Percentiles rank a stretch among this genome's conserved stretches.
phyloP scores from a whole-genome alignment of 1,139 yeast species.

The Diutina mesorugosa region DNA sequence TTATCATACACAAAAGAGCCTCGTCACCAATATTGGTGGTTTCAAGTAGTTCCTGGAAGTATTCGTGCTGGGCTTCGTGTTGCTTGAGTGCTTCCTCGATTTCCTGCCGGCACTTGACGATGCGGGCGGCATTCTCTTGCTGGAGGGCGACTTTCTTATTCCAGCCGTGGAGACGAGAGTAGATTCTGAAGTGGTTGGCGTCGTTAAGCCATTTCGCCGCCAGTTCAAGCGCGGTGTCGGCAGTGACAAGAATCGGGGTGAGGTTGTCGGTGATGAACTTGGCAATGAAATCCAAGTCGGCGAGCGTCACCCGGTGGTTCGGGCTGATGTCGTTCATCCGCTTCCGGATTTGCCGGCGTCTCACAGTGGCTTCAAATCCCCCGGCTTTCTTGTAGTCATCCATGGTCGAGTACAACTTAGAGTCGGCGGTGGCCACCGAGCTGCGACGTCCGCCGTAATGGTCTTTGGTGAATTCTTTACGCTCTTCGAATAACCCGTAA shows the following conservation, averaged over 20 bases:
- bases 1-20: slow-evolving; percentile 11
- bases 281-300: background rate
- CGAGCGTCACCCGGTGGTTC: background rate
- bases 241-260: background rate
- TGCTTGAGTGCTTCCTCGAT: background rate
- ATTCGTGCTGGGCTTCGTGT: background rate
- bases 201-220: background rate
- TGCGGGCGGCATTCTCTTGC: background rate
- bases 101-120: background rate
- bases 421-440: background rate
- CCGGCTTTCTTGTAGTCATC: background rate
- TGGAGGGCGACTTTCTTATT: background rate
- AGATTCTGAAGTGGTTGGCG: background rate
- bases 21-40: background rate
- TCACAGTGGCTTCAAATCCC: background rate
- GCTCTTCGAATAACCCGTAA: background rate
- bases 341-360: background rate
- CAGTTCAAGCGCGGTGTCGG: background rate
- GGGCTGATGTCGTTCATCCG: background rate
- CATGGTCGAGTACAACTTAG: background rate
- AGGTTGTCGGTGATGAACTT: background rate
- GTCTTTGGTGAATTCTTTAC: background rate
- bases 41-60: background rate
- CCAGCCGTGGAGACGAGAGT: background rate
- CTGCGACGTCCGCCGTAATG: background rate